phyloP scores from a whole-genome alignment of 2,329 filamentous ascomycete species.

The Blumeriella jaapii region DNA sequence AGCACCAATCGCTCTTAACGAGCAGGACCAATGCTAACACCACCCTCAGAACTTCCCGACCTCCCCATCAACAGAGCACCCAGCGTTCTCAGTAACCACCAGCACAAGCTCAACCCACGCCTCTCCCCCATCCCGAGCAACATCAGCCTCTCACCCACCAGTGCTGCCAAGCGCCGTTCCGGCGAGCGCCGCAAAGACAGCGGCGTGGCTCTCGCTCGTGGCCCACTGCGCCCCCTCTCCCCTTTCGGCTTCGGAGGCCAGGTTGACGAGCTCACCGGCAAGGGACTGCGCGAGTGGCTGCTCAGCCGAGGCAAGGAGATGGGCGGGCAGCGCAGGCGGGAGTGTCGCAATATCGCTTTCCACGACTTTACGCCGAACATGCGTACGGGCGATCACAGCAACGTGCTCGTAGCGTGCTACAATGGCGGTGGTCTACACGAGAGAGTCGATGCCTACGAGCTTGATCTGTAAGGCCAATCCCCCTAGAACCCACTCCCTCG shows the following conservation, averaged over 20 bases:
- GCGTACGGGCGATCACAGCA: constrained; percentile 8
- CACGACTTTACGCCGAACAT: constrained; percentile 22
- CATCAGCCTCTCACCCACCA: not conserved
- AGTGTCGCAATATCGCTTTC: constrained; percentile 19
- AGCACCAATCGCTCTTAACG: too few species aligned
- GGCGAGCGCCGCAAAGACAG: constrained; percentile 2
- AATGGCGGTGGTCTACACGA: constrained; percentile 5
- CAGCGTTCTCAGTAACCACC: not conserved
- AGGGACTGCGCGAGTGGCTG: constrained; percentile 21
- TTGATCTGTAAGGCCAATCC: constrained; percentile 20
- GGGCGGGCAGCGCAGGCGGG: constrained; percentile 10
- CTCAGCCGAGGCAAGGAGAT: constrained; percentile 13
- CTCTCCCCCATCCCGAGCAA: not conserved
- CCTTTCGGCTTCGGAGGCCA: not conserved
- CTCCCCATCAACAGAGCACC: not conserved
- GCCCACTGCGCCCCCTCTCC: not conserved
- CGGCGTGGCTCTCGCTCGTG: not conserved
- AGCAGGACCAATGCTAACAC: not conserved
- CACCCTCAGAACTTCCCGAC: constrained; percentile 1
- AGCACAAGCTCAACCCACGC: not conserved
- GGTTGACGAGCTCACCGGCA: constrained; percentile 19
- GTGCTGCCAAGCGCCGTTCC: not conserved
- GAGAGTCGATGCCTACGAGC: constrained; percentile 17
- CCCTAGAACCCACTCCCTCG: not conserved
- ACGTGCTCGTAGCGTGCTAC: constrained; percentile 17